Percentiles rank a stretch among this genome's conserved stretches.
Conservation (phyloP, 306 rosid species). For the Lablab purpureus region DNA sequence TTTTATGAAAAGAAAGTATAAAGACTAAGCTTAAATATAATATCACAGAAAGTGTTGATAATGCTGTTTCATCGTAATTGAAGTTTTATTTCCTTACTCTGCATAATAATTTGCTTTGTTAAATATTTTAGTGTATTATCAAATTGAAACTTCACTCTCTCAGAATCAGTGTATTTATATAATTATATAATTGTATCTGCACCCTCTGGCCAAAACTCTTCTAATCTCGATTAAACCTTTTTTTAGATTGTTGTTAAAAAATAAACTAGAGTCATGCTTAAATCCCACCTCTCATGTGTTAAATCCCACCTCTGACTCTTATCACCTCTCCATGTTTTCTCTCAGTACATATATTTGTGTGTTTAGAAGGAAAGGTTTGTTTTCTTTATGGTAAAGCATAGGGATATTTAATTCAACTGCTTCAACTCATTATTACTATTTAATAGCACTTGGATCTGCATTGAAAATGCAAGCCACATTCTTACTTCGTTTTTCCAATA, state of each 20-base stretch:
- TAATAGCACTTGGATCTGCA: conserved; percentile 59
- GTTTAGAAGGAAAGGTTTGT: conserved; percentile 3
- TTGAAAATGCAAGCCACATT: conserved; percentile 78
- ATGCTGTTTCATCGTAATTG: too few relatives aligned
- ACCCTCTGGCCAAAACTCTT: not conserved
- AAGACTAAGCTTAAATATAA: too few relatives aligned
- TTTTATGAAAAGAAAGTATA: too few relatives aligned
- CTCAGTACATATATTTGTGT: not conserved
- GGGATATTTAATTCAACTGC: conserved; percentile 49
- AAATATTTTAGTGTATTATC: too few relatives aligned
- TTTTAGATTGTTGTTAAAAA: conserved; percentile 12
- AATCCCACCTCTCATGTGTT: conserved; percentile 35
- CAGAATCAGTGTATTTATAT: too few relatives aligned
- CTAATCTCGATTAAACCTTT: not conserved
- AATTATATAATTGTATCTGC: too few relatives aligned
- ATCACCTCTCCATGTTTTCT: not conserved
- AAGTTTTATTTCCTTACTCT: too few relatives aligned
- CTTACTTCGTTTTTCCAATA: conserved; percentile 50
- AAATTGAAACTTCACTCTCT: too few relatives aligned
- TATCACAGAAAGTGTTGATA: too few relatives aligned
- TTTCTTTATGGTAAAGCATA: conserved; percentile 38
- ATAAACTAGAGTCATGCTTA: not conserved
- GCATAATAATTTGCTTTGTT: too few relatives aligned
- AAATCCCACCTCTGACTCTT: conserved; percentile 3
- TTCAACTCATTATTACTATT: conserved; percentile 24